These are phyloP conservation scores for Acacia concinna DNA, from an alignment of 331 rosid species.

Conservation along the genomic window DNA sequence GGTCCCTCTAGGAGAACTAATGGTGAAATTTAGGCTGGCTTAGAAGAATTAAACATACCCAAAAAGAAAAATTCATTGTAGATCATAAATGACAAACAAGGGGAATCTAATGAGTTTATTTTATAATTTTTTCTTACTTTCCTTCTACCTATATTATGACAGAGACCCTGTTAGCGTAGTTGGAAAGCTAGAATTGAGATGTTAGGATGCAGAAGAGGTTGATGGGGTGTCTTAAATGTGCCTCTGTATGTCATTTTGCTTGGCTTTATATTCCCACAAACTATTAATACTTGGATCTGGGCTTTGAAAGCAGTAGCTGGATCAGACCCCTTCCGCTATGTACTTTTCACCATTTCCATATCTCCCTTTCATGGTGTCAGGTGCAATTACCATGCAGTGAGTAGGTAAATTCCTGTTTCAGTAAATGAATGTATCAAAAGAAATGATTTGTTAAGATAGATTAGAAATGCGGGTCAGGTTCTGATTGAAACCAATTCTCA, in stretches of 20 bases:
- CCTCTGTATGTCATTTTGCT: conserved; percentile 25
- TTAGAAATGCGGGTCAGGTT: conserved; percentile 36
- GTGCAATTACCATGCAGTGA: conserved; percentile 26
- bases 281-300: conserved; percentile 32
- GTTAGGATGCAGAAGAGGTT: conserved; percentile 50
- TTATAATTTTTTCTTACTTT: conserved; percentile 18
- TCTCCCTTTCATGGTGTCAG: conserved; percentile 19
- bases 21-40: conserved; percentile 30
- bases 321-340: conserved; percentile 23
- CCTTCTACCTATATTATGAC: conserved; percentile 40
- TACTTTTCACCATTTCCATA: conserved; percentile 30
- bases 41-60: conserved; percentile 22
- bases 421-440: background rate
- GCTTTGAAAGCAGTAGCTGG: conserved; percentile 37
- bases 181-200: conserved; percentile 50
- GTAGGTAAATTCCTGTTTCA: conserved; percentile 10
- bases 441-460: background rate
- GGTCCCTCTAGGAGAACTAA: conserved; percentile 45
- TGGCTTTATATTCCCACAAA: conserved; percentile 35
- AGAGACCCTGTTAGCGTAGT: conserved; percentile 46
- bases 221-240: conserved; percentile 58
- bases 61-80: conserved; percentile 2
- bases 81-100: conserved; percentile 17
- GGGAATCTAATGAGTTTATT: conserved; percentile 11
- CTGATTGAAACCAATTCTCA: no score